Conservation (phyloP, 208 protist genomes). For the Acanthamoeba lenticulata region DNA sequence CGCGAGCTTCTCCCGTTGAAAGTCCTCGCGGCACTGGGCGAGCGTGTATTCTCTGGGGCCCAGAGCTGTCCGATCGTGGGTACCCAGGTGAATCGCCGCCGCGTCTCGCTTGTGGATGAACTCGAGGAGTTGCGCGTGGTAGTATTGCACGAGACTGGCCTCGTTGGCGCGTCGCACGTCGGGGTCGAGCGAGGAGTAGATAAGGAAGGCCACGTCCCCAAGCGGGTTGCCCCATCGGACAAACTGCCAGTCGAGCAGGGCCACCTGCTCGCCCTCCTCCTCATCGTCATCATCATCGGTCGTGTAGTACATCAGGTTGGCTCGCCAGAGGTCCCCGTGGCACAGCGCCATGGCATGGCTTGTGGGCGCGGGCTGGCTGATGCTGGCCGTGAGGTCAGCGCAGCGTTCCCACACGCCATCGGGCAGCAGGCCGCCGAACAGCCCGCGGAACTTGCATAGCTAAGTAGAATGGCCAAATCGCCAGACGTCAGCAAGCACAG, state of each 20-base stretch:
- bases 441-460: background rate
- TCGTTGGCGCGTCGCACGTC: background rate
- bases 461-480: background rate
- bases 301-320: background rate
- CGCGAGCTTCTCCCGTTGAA: background rate
- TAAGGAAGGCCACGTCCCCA: background rate
- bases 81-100: too few relatives aligned
- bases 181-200: background rate
- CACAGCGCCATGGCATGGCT: background rate
- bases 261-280: background rate
- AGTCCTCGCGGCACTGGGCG: background rate
- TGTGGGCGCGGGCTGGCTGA: too few relatives aligned
- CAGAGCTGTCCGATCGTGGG: background rate
- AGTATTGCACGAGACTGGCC: background rate
- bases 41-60: background rate
- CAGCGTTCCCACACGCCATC: background rate
- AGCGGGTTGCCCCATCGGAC: background rate
- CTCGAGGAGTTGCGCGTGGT: background rate
- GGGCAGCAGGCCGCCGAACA: background rate
- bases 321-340: background rate
- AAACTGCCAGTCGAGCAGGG: conserved; percentile 3
- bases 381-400: background rate
- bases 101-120: background rate
- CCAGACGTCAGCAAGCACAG: background rate
- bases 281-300: background rate